Percentiles rank a stretch among this genome's conserved stretches.
Conservation (phyloP, 2,329 filamentous ascomycete species). For the Fusarium poae region DNA sequence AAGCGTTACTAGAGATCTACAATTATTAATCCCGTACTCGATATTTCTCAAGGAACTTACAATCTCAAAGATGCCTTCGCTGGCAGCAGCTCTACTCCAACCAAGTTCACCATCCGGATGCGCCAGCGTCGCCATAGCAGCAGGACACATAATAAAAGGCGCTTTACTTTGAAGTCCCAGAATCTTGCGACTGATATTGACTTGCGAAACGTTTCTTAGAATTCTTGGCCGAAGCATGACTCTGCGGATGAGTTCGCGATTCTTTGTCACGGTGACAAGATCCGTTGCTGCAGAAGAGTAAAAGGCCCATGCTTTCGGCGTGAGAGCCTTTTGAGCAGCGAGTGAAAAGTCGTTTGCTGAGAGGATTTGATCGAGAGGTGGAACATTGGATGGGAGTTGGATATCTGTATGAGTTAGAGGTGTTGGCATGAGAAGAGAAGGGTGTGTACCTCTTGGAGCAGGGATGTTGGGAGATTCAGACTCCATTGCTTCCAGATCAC, state of each 20-base stretch:
- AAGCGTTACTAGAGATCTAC: constrained; percentile 49
- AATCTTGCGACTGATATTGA: constrained; percentile 65
- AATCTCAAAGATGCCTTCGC: constrained; percentile 48
- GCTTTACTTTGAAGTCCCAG: constrained; percentile 64
- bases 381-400: constrained; percentile 32
- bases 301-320: constrained; percentile 77
- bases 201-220: constrained; percentile 66
- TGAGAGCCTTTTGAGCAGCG: constrained; percentile 67
- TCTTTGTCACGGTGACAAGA: constrained; percentile 67
- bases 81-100: constrained; percentile 49
- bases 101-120: constrained; percentile 72
- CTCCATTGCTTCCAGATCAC: constrained; percentile 49
- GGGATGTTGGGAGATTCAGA: constrained; percentile 47
- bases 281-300: constrained; percentile 75
- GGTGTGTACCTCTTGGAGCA: constrained; percentile 36
- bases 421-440: not conserved
- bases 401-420: constrained; percentile 12
- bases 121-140: constrained; percentile 73
- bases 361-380: constrained; percentile 43
- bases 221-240: constrained; percentile 72
- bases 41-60: constrained; percentile 14
- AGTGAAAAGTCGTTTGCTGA: constrained; percentile 68
- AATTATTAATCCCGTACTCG: rapidly evolving
- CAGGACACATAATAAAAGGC: constrained; percentile 74
- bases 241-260: constrained; percentile 65